phyloP scores from a whole-genome alignment of 1,284 basidiomycete genomes.

The Cryptococcus sp. region DNA sequence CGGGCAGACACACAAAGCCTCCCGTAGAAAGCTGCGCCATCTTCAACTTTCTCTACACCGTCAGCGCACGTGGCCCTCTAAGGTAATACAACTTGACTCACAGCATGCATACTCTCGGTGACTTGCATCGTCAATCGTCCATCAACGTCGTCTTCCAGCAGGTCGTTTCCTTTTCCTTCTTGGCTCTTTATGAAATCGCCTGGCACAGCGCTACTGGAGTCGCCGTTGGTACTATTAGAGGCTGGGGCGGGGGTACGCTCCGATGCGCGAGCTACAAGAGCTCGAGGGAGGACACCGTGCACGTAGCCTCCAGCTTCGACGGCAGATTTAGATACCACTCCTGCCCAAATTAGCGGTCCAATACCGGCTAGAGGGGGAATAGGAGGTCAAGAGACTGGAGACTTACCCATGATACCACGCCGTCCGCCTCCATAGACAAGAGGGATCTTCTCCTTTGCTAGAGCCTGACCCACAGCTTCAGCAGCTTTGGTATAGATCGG shows the following conservation, averaged over 20 bases:
- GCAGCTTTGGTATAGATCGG: slow-evolving; percentile 64
- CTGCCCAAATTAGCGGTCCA: no score
- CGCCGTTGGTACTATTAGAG: slow-evolving; percentile 1
- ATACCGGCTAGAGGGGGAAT: neutral
- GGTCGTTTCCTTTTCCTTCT: slow-evolving; percentile 36
- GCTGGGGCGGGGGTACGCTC: slow-evolving; percentile 25
- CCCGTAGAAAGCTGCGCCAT: slow-evolving; percentile 69
- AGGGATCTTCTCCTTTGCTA: slow-evolving; percentile 59
- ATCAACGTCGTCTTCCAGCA: slow-evolving; percentile 46
- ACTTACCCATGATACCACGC: slow-evolving; percentile 70
- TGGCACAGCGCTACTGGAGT: neutral
- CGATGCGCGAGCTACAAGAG: slow-evolving; percentile 44
- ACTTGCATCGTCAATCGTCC: slow-evolving; percentile 48
- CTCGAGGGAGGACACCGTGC: slow-evolving; percentile 73
- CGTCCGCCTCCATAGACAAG: slow-evolving; percentile 84
- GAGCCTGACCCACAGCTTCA: slow-evolving; percentile 64
- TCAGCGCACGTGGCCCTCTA: neutral
- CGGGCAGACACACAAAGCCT: slow-evolving; percentile 77
- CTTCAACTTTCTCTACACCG: slow-evolving; percentile 61
- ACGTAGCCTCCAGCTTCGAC: slow-evolving; percentile 65
- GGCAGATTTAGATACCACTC: slow-evolving; percentile 66
- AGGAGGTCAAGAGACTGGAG: neutral
- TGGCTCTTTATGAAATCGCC: slow-evolving; percentile 19
- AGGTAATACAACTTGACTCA: slow-evolving; percentile 16
- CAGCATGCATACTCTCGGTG: slow-evolving; percentile 82